Conservation (phyloP, 2,329 filamentous ascomycete genomes). For the Metarhizium guizhouense region DNA sequence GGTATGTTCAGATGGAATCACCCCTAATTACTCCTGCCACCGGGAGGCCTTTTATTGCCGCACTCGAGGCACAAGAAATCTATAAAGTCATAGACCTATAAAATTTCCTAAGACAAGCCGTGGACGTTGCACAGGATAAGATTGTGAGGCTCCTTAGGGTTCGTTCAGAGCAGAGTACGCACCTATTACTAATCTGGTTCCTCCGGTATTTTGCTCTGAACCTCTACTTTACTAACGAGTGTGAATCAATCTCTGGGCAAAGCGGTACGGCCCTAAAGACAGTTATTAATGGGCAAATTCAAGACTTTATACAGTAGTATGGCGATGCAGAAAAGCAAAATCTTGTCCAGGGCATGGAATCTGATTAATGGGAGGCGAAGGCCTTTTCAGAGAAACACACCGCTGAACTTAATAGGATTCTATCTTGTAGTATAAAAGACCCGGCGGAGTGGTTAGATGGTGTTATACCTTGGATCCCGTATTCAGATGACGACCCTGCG, state of each 20-base stretch:
- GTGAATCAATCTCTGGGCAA: conserved; percentile 73
- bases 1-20: conserved; percentile 29
- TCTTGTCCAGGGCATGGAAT: conserved; percentile 68
- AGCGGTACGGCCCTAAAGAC: conserved; percentile 69
- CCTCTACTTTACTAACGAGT: conserved; percentile 75
- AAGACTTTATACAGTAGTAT: conserved; percentile 65
- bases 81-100: conserved; percentile 69
- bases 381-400: conserved; percentile 60
- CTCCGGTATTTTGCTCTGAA: conserved; percentile 77
- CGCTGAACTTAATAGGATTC: conserved; percentile 50
- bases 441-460: conserved; percentile 57
- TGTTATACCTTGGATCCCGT: conserved; percentile 48
- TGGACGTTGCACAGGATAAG: conserved; percentile 72
- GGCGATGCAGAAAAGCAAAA: conserved; percentile 65
- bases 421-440: conserved; percentile 64
- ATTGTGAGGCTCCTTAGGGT: conserved; percentile 69
- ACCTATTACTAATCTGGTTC: conserved; percentile 60
- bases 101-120: conserved; percentile 68
- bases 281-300: conserved; percentile 76
- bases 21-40: conserved; percentile 42
- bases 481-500: conserved; percentile 26
- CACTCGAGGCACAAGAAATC: conserved; percentile 51
- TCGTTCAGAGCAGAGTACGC: conserved; percentile 62
- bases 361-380: conserved; percentile 69
- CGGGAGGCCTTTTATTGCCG: conserved; percentile 33